Percentiles rank a stretch among this genome's conserved stretches.
phyloP scores from a whole-genome alignment of 495 filamentous ascomycete genomes.

The Hypoxylon rickii region DNA sequence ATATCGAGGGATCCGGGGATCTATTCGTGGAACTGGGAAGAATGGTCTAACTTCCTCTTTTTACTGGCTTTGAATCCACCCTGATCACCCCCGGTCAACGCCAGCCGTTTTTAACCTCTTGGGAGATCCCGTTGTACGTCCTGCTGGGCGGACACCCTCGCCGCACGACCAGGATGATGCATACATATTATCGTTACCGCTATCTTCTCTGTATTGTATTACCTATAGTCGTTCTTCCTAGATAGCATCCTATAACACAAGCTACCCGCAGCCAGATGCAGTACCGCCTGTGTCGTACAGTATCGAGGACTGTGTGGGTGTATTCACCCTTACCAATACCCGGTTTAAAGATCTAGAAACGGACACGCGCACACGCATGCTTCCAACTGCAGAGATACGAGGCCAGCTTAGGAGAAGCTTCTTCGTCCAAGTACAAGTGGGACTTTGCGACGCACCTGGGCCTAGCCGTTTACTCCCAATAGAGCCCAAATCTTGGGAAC shows the following conservation, averaged over 20 bases:
- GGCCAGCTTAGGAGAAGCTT: slow-evolving; percentile 30
- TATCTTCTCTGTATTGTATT: slow-evolving; percentile 5
- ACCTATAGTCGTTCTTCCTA: slow-evolving; percentile 5
- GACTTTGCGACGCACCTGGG: slow-evolving; percentile 25
- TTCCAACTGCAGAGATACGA: slow-evolving; percentile 35
- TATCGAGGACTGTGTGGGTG: slow-evolving; percentile 33
- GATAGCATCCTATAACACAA: slow-evolving; percentile 18
- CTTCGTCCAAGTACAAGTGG: slow-evolving; percentile 26
- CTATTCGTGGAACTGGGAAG: slow-evolving; percentile 13
- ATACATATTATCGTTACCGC: slow-evolving; percentile 12
- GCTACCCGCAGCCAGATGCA: slow-evolving; percentile 11
- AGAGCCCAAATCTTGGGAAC: slow-evolving; percentile 36
- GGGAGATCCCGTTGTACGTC: slow-evolving; percentile 17
- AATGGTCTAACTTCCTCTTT: slow-evolving; percentile 9
- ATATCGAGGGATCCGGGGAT: slow-evolving; percentile 10
- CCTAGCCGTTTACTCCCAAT: slow-evolving; percentile 30
- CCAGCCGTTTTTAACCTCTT: slow-evolving; percentile 8
- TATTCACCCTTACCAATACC: slow-evolving; percentile 23
- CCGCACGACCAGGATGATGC: slow-evolving; percentile 26
- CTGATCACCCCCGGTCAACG: slow-evolving; percentile 15
- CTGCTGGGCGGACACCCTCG: slow-evolving; percentile 13
- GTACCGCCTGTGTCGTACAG: slow-evolving; percentile 24
- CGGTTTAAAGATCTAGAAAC: slow-evolving; percentile 28
- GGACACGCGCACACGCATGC: slow-evolving; percentile 37
- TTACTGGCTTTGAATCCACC: slow-evolving; percentile 25